phyloP scores from a whole-genome alignment of 371 early-diverging fungal genomes.

The Thermomucor indicae-seudaticae region DNA sequence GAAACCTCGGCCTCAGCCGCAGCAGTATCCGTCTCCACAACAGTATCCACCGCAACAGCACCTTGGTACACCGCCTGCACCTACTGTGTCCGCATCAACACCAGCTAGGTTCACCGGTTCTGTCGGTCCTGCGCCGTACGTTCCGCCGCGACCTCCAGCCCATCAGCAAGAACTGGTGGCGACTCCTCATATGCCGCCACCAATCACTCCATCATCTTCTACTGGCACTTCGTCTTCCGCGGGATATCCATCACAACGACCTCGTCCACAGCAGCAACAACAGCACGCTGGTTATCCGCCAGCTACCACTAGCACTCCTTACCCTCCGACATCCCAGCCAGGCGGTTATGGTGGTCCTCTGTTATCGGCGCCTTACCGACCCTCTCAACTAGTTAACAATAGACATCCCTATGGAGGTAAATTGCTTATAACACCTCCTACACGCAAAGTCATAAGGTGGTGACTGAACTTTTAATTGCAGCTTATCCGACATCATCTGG shows the following conservation, averaged over 20 bases:
- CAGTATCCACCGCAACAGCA: slow-evolving; percentile 16
- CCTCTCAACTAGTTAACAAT: too few species aligned
- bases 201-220: slow-evolving; percentile 11
- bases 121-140: slow-evolving; percentile 15
- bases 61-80: slow-evolving; percentile 11
- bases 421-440: background rate
- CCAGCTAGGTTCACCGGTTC: slow-evolving; percentile 12
- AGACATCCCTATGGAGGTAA: too few species aligned
- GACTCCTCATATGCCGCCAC: slow-evolving; percentile 19
- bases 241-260: slow-evolving; percentile 2
- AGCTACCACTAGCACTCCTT: background rate
- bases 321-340: background rate
- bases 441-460: too few species aligned
- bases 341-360: background rate
- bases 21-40: background rate
- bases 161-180: slow-evolving; percentile 9
- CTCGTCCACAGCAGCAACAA: slow-evolving; percentile 6
- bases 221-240: slow-evolving; percentile 14
- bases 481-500: slow-evolving; percentile 1
- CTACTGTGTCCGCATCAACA: slow-evolving; percentile 18
- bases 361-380: slow-evolving; percentile 5
- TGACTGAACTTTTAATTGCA: background rate
- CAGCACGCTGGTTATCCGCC: background rate
- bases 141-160: slow-evolving; percentile 10
- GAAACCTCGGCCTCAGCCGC: background rate